Base-by-base conservation (phyloP, 495 filamentous ascomycete genomes). In the Tuber brumale region DNA sequence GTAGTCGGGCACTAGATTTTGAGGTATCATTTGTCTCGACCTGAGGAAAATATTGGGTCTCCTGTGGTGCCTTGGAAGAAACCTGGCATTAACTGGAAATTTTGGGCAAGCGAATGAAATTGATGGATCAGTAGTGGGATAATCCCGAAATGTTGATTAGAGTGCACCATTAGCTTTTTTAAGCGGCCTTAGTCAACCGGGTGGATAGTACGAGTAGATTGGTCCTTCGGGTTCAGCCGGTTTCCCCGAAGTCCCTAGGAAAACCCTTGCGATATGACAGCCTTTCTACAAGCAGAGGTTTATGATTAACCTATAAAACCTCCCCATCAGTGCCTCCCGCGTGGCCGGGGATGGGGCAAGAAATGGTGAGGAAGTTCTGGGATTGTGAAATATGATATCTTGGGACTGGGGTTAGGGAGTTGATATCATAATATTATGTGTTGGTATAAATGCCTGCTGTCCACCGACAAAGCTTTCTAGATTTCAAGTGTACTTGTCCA, bases 371-470 rank as follows among this genome's bases (percentile, higher is more conserved):
- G 14, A 12, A 57, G 10, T 66, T 31, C 57, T 31, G 57, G n/a
- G 57, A 66, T 66, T 66, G 57, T 66, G 57, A 66, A 31, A 66
- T 66, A 66, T 66, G 57, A 66, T 66, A 66, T 66, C 57, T 31
- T 16, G 57, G 10, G 57, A 66, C n/a, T 66, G n/a, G 57, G 57
- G 57, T 1, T 66, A 31, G 27, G 27, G n/a, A 31, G 27, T 31
- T 66, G 57, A 66, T 66, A 66, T 66, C 27, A 66, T 66, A 66
- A 31, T 66, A 61, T 27, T 27, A 27, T 57, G 48, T 57, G 18
- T 31, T 10, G 57, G 57, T 66, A 66, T 66, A 66, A 18, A 31
- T 66, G n/a, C 57, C 57, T 66, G 57, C 18, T 66, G 57, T 31
- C 12, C n/a, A 2, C n/a, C 48, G 48, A 46, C 6, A n/a, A 31